These are phyloP conservation scores for Acephala macrosclerotiorum DNA, from an alignment of 2,329 filamentous ascomycete species.

Conservation along the genomic window DNA sequence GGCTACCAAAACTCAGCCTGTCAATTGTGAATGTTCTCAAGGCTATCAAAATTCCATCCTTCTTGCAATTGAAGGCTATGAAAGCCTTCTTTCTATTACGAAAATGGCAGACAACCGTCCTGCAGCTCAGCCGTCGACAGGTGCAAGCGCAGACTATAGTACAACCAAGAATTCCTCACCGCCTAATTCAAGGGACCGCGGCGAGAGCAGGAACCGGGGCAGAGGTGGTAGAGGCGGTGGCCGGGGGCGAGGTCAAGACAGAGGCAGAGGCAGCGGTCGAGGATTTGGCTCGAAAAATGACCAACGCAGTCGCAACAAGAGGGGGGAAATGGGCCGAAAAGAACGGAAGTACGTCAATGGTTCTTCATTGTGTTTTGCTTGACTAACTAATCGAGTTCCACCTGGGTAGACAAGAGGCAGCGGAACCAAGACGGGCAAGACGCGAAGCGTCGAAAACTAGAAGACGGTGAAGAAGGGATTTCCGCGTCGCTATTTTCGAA, in stretches of 20 bases:
- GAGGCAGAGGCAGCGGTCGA: slow-evolving; percentile 54
- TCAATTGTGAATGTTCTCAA: neutral
- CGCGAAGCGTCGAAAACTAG: slow-evolving; percentile 61
- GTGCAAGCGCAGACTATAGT: slow-evolving; percentile 4
- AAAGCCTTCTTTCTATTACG: slow-evolving; percentile 32
- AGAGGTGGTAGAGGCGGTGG: slow-evolving; percentile 31
- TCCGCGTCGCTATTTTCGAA: slow-evolving; percentile 62
- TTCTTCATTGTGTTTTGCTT: slow-evolving; percentile 27
- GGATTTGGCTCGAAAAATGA: slow-evolving; percentile 45
- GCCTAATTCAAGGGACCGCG: slow-evolving; percentile 16
- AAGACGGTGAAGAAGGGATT: slow-evolving; percentile 46
- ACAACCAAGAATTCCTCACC: slow-evolving; percentile 19
- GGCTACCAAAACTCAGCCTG: neutral
- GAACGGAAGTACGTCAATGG: slow-evolving; percentile 65
- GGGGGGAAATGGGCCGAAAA: slow-evolving; percentile 70
- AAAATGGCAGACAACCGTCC: slow-evolving; percentile 39
- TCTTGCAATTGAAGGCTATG: slow-evolving; percentile 33
- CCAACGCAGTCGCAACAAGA: slow-evolving; percentile 59
- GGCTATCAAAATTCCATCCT: slow-evolving; percentile 4
- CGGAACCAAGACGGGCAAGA: slow-evolving; percentile 57
- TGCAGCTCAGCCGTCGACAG: slow-evolving; percentile 23
- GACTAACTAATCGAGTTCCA: slow-evolving; percentile 60
- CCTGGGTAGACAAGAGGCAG: slow-evolving; percentile 58
- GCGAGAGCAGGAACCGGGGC: slow-evolving; percentile 31
- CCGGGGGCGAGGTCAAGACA: slow-evolving; percentile 32